Conservation (phyloP, 768 basidiomycete species). For the Podaxis sp. region DNA sequence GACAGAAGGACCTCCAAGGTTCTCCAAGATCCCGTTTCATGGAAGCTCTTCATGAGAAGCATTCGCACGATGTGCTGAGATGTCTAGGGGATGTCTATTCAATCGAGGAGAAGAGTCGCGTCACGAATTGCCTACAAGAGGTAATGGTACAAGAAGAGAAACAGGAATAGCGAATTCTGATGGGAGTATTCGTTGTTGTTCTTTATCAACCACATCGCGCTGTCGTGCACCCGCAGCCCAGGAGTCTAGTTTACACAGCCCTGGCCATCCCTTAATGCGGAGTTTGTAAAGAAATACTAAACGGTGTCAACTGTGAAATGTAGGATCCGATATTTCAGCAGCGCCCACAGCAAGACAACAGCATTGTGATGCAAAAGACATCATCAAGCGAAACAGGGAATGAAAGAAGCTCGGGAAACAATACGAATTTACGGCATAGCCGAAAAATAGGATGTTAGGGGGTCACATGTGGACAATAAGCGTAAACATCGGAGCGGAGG, state of each 20-base stretch:
- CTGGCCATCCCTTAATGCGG: neutral
- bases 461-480: slow-evolving; percentile 30
- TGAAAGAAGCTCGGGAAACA: neutral
- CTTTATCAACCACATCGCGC: neutral
- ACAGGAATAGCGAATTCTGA: slow-evolving; percentile 3
- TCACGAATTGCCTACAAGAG: neutral
- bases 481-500: slow-evolving; percentile 32
- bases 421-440: neutral
- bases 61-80: neutral
- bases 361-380: neutral
- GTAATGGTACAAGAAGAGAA: neutral
- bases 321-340: neutral
- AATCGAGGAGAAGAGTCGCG: neutral
- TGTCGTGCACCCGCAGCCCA: neutral
- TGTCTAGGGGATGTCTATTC: neutral
- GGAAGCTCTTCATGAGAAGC: neutral
- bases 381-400: neutral
- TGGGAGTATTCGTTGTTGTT: neutral
- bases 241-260: neutral
- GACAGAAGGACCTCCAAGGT: neutral
- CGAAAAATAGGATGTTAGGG: neutral
- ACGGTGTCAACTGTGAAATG: neutral
- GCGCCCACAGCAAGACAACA: neutral
- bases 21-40: neutral
- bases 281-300: neutral